Percentiles rank a stretch among this genome's conserved stretches.
phyloP scores from a whole-genome alignment of 495 filamentous ascomycete species.

The Penicillium arizonense region DNA sequence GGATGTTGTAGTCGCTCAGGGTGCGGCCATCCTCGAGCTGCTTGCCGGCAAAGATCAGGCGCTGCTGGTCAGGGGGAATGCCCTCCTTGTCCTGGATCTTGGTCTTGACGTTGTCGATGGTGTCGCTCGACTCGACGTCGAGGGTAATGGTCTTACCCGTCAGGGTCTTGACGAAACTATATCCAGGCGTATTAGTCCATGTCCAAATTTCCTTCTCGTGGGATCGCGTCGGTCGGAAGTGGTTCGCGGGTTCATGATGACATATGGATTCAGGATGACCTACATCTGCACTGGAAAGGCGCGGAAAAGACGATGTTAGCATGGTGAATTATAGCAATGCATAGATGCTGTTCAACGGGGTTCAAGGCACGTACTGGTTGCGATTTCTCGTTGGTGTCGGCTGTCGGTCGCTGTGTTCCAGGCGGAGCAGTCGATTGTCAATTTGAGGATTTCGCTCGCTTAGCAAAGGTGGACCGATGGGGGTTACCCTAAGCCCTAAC shows the following conservation, averaged over 20 bases:
- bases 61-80: conserved; percentile 98
- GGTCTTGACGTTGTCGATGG: conserved; percentile 96
- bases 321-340: conserved; percentile 14
- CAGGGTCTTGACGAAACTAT: conserved; percentile 94
- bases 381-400: conserved; percentile 53
- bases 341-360: conserved; percentile 10
- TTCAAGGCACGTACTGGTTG: conserved; percentile 55
- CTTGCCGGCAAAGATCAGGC: conserved; percentile 99
- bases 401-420: conserved; percentile 46
- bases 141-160: conserved; percentile 99
- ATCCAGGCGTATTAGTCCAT: conserved; percentile 38
- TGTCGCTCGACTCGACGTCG: conserved; percentile 98
- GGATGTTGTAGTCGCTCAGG: conserved; percentile 99
- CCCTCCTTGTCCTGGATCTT: conserved; percentile 99
- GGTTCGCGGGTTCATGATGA: conserved; percentile 14
- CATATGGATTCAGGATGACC: conserved; percentile 36
- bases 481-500: conserved; percentile 42
- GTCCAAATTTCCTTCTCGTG: conserved; percentile 9
- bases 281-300: conserved; percentile 75
- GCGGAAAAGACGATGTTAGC: conserved; percentile 43
- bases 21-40: conserved; percentile 99
- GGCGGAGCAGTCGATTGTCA: conserved; percentile 42
- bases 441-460: conserved; percentile 48
- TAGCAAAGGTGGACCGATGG: conserved; percentile 39
- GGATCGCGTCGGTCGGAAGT: conserved; percentile 10